Conservation (phyloP, 768 basidiomycete species). For the Tephrocybe sp. region DNA sequence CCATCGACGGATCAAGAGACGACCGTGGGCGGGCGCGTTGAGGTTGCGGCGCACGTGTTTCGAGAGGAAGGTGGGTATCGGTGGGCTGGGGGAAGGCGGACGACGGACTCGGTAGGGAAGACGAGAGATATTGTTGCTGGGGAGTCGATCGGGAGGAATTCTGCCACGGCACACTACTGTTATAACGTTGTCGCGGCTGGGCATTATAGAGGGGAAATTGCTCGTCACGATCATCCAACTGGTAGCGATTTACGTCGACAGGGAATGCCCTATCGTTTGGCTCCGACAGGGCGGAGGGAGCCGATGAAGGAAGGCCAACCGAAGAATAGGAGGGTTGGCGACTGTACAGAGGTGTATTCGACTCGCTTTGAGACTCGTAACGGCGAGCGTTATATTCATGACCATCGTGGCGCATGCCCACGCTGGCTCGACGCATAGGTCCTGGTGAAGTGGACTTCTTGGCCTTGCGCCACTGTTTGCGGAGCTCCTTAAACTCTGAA, state of each 20-base stretch:
- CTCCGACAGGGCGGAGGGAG: slow-evolving; percentile 24
- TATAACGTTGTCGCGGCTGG: slow-evolving; percentile 31
- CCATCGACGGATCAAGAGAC: slow-evolving; percentile 22
- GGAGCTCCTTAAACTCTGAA: slow-evolving; percentile 96
- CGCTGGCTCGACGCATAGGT: slow-evolving; percentile 31
- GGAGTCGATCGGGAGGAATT: slow-evolving; percentile 22
- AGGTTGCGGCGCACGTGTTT: slow-evolving; percentile 17
- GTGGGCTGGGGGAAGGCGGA: slow-evolving; percentile 18
- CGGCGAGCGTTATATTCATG: slow-evolving; percentile 30
- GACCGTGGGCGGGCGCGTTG: slow-evolving; percentile 22
- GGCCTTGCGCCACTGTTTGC: slow-evolving; percentile 93
- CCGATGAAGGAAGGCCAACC: slow-evolving; percentile 28
- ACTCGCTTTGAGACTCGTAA: slow-evolving; percentile 26
- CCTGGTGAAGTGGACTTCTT: slow-evolving; percentile 68
- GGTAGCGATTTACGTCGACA: slow-evolving; percentile 33
- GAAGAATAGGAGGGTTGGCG: slow-evolving; percentile 29
- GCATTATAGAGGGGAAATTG: slow-evolving; percentile 20
- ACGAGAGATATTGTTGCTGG: slow-evolving; percentile 25
- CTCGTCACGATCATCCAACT: slow-evolving; percentile 32
- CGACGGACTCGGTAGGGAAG: slow-evolving; percentile 26
- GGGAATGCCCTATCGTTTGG: slow-evolving; percentile 28
- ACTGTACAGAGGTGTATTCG: slow-evolving; percentile 17
- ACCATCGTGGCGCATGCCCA: slow-evolving; percentile 29
- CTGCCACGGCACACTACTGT: slow-evolving; percentile 35
- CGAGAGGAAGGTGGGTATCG: slow-evolving; percentile 29